phyloP scores from a whole-genome alignment of 139 green algal genomes.

The Micractinium sp. region DNA sequence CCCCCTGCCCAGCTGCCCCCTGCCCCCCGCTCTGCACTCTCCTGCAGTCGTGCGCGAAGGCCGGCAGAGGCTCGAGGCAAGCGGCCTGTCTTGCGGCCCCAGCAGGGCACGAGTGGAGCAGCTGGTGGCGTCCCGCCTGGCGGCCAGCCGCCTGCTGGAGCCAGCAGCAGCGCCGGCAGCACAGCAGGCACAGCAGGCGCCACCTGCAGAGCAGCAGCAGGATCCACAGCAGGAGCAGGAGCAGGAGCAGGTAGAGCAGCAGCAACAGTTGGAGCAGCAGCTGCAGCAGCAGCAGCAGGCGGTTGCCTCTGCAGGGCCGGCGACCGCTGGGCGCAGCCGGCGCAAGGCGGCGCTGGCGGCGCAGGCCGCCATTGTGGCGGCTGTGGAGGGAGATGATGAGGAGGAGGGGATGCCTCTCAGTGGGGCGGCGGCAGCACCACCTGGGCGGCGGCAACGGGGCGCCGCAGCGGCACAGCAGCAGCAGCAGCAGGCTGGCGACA shows the following conservation, averaged over 20 bases:
- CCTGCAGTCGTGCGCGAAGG: conserved; percentile 5
- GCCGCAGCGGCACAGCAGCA: not conserved
- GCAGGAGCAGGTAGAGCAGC: not conserved
- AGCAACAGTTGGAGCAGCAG: not conserved
- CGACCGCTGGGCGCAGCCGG: not conserved
- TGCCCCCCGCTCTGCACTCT: not conserved
- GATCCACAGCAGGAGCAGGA: not conserved
- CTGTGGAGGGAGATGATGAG: not conserved
- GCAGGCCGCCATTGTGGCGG: not conserved
- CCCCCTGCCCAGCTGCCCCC: not conserved
- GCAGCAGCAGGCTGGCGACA: not conserved
- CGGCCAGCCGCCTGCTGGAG: not conserved
- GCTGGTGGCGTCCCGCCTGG: conserved; percentile 6
- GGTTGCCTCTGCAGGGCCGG: not conserved
- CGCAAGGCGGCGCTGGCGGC: conserved; percentile 1
- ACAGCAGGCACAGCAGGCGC: not conserved
- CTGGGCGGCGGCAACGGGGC: not conserved
- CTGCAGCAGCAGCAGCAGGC: not conserved
- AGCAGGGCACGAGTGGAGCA: not conserved
- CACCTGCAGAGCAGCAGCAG: not conserved
- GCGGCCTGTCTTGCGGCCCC: not conserved
- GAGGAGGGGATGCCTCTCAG: not conserved
- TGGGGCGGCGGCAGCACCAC: not conserved
- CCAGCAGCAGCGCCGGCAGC: not conserved
- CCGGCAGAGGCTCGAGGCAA: not conserved